phyloP scores from a whole-genome alignment of 2,329 filamentous ascomycete genomes.

The Xenoacremonium recifei region DNA sequence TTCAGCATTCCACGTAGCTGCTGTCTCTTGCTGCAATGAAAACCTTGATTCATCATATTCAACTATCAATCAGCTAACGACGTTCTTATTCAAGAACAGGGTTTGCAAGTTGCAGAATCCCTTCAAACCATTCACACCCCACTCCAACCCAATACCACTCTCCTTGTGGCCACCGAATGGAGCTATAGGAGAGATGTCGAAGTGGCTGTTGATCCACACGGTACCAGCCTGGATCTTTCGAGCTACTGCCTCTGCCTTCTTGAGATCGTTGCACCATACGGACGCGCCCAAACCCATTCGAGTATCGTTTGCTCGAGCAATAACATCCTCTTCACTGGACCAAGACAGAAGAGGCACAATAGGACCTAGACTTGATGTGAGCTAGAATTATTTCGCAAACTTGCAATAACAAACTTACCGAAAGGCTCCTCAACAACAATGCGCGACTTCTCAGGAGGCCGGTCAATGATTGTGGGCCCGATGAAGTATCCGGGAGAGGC shows the following conservation, averaged over 20 bases:
- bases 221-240: constrained; percentile 52
- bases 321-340: constrained; percentile 57
- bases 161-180: constrained; percentile 42
- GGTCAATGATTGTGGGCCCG: constrained; percentile 57
- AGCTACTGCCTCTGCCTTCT: constrained; percentile 49
- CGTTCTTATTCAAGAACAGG: constrained; percentile 7
- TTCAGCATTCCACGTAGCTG: no score
- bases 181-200: constrained; percentile 38
- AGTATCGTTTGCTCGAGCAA: constrained; percentile 51
- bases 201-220: constrained; percentile 58
- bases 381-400: constrained; percentile 60
- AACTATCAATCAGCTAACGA: no score
- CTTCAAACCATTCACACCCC: constrained; percentile 31
- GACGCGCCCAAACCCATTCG: constrained; percentile 54
- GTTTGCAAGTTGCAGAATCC: constrained; percentile 7
- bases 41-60: no score
- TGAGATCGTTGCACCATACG: constrained; percentile 53
- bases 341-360: constrained; percentile 62
- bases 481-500: constrained; percentile 50
- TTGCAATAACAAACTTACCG: constrained; percentile 32
- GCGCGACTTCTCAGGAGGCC: constrained; percentile 52
- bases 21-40: no score
- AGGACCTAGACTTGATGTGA: constrained; percentile 43
- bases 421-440: constrained; percentile 53
- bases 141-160: constrained; percentile 40